phyloP scores from a whole-genome alignment of 371 early-diverging fungal species.

The Mortierella sp. region DNA sequence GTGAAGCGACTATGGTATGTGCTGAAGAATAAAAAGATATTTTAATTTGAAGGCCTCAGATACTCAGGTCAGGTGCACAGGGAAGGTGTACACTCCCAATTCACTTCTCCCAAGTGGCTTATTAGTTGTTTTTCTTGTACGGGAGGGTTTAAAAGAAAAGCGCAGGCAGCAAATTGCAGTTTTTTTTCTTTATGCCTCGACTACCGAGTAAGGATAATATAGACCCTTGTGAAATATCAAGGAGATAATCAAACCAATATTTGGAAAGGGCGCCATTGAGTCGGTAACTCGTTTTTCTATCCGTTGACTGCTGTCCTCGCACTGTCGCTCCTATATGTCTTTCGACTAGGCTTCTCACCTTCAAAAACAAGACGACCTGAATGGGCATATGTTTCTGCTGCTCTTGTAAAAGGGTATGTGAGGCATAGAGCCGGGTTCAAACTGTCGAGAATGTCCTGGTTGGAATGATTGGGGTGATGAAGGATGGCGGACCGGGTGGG shows the following conservation, averaged over 20 bases:
- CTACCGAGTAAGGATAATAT: slow-evolving; percentile 56
- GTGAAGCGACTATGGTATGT: too few species aligned
- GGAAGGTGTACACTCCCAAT: too few species aligned
- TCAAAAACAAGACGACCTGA: slow-evolving; percentile 6
- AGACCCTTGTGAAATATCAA: slow-evolving; percentile 49
- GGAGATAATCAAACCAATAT: slow-evolving; percentile 32
- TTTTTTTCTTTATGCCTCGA: slow-evolving; percentile 44
- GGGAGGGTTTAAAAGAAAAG: background rate
- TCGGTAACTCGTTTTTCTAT: slow-evolving; percentile 28
- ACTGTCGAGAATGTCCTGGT: slow-evolving; percentile 3
- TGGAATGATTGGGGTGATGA: background rate
- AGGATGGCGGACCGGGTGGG: slow-evolving; percentile 18
- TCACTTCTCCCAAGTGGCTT: too few species aligned
- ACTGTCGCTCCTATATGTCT: background rate
- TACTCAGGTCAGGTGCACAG: too few species aligned
- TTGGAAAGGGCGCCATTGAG: slow-evolving; percentile 45
- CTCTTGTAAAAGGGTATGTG: too few species aligned
- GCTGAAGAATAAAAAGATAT: too few species aligned
- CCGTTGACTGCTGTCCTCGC: slow-evolving; percentile 26
- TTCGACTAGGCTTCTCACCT: too few species aligned
- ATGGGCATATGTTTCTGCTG: slow-evolving; percentile 5
- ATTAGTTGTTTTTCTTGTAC: background rate
- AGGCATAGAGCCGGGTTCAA: slow-evolving; percentile 2
- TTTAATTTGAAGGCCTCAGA: too few species aligned
- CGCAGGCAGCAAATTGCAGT: background rate